Conservation (phyloP, 805 yeast species). For the Wickerhamomyces pijperi region DNA sequence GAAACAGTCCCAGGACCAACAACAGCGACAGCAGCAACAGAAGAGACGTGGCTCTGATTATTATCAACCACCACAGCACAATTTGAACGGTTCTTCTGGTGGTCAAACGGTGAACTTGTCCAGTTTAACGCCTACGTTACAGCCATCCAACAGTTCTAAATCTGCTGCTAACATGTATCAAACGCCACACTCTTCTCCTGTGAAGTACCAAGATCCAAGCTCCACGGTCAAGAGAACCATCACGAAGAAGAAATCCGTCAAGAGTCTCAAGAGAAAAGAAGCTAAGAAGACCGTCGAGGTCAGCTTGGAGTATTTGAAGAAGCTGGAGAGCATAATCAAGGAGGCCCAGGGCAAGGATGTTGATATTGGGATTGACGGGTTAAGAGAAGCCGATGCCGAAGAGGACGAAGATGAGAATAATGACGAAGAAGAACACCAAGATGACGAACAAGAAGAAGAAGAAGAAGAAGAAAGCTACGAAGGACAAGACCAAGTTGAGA, state of each 20-base stretch:
- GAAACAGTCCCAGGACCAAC: no score
- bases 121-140: no score
- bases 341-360: conserved; percentile 14
- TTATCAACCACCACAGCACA: conserved; percentile 7
- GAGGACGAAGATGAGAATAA: not conserved
- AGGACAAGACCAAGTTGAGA: no score
- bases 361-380: not conserved
- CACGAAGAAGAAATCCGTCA: not conserved
- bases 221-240: no score
- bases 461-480: no score
- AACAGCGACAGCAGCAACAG: conserved; percentile 2
- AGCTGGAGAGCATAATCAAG: conserved; percentile 13
- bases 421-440: no score
- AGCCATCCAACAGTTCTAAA: conserved; percentile 1
- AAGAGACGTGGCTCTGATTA: conserved; percentile 1
- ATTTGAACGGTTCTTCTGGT: no score
- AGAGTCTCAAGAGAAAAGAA: not conserved
- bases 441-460: no score
- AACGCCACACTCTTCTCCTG: not conserved
- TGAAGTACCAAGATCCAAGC: not conserved
- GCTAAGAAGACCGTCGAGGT: conserved; percentile 14
- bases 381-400: not conserved
- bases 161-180: not conserved
- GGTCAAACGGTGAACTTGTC: no score
- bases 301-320: conserved; percentile 18